Evolutionary conservation across 139 green algal species (phyloP).

Genomic region (Micractinium sp.): DNA sequence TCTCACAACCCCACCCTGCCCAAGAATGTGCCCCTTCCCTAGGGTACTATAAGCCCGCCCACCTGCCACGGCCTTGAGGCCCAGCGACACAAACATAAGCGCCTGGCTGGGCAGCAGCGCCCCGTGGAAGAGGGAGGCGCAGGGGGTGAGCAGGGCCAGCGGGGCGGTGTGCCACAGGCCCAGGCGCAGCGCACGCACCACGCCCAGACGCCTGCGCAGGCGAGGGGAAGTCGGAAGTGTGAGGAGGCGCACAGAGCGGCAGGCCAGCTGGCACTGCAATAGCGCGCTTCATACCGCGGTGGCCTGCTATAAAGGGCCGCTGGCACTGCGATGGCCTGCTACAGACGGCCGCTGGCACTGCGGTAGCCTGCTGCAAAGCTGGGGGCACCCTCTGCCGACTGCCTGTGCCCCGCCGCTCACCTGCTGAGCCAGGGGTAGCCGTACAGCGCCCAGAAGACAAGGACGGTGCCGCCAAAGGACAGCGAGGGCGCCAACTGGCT

Average conservation of each 20-base stretch:
- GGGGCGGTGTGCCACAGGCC: slow-evolving; percentile 49
- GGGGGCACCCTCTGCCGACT: too few species aligned
- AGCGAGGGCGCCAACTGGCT: slow-evolving; percentile 64
- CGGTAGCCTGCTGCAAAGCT: too few species aligned
- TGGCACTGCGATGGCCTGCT: too few species aligned
- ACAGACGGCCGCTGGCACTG: background rate
- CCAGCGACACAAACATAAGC: slow-evolving; percentile 33
- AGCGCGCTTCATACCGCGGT: background rate
- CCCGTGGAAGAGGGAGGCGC: slow-evolving; percentile 38
- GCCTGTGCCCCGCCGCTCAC: background rate
- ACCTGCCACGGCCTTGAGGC: slow-evolving; percentile 13
- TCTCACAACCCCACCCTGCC: too few species aligned
- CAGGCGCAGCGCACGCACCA: slow-evolving; percentile 15
- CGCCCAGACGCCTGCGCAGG: slow-evolving; percentile 28
- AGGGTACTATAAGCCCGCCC: background rate
- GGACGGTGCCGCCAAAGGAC: slow-evolving; percentile 54
- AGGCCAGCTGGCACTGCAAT: background rate
- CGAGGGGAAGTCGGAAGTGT: background rate
- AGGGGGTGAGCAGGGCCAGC: slow-evolving; percentile 50
- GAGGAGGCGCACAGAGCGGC: background rate
- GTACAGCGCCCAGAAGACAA: slow-evolving; percentile 55
- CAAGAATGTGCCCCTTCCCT: background rate
- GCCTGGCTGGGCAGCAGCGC: slow-evolving; percentile 16
- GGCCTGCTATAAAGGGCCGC: background rate
- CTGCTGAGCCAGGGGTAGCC: slow-evolving; percentile 56